Conservation (phyloP, 2,329 filamentous ascomycete genomes). For the Sclerotinia minor region DNA sequence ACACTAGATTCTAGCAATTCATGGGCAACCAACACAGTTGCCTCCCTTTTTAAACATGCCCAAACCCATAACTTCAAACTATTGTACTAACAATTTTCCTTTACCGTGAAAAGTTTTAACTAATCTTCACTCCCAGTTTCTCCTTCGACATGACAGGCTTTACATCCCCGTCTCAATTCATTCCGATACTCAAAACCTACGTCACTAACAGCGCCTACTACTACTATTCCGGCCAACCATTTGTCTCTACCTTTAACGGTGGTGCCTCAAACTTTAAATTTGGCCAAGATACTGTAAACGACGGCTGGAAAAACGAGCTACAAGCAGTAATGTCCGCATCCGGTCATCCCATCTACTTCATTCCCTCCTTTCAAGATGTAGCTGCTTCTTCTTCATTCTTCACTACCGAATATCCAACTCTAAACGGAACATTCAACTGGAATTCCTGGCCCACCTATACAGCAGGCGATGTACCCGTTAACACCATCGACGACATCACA, state of each 20-base stretch:
- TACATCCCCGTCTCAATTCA: conserved; percentile 27
- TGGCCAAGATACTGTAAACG: conserved; percentile 36
- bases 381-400: conserved; percentile 23
- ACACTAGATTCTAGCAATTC: conserved; percentile 14
- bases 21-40: conserved; percentile 21
- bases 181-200: conserved; percentile 22
- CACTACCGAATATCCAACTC: conserved; percentile 20
- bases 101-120: background rate
- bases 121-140: conserved; percentile 19
- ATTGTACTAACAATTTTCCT: conserved; percentile 12
- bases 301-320: conserved; percentile 34
- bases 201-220: conserved; percentile 27
- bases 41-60: conserved; percentile 27
- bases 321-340: conserved; percentile 35
- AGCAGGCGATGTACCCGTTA: conserved; percentile 25
- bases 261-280: conserved; percentile 29
- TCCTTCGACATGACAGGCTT: conserved; percentile 32
- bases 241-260: conserved; percentile 31
- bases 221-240: conserved; percentile 26
- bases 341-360: conserved; percentile 30
- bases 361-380: conserved; percentile 30
- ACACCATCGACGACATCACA: conserved; percentile 36
- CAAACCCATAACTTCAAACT: conserved; percentile 27
- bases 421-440: conserved; percentile 30
- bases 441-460: conserved; percentile 29